Evolutionary conservation across 257 asterid genomes (phyloP).

Genomic region (Jaltomata sinuosa): DNA sequence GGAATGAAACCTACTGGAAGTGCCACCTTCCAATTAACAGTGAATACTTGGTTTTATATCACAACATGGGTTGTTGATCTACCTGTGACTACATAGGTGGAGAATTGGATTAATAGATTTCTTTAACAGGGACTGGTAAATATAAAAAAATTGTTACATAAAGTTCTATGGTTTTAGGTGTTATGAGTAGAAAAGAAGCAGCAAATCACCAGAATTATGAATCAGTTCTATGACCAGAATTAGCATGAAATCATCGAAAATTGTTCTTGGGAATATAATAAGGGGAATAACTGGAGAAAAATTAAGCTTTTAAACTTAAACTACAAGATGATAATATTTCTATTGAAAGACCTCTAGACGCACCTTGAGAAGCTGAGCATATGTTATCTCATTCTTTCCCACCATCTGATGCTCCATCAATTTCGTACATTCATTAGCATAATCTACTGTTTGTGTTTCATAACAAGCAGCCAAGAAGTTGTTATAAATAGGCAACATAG

Average conservation of each 20-base stretch:
- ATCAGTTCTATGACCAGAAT: background rate
- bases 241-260: background rate
- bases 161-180: background rate
- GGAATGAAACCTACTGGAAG: background rate
- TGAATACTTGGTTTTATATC: background rate
- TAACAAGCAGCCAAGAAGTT: conserved; percentile 49
- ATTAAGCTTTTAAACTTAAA: background rate
- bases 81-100: background rate
- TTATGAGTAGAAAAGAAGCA: background rate
- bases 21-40: background rate
- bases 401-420: conserved; percentile 71
- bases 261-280: background rate
- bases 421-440: conserved; percentile 52
- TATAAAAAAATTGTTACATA: background rate
- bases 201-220: background rate
- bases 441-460: conserved; percentile 31
- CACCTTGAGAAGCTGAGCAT: conserved; percentile 75
- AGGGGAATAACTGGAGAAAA: background rate
- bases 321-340: background rate
- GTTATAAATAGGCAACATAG: conserved; percentile 54
- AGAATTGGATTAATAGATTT: background rate
- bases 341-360: background rate
- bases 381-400: conserved; percentile 61
- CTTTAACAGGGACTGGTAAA: background rate
- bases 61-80: background rate